A percentile compares a stretch with the other conserved stretches of the same genome.
Conservation (phyloP, 192 early-diverging fungal genomes). For the Geranomyces variabilis region DNA sequence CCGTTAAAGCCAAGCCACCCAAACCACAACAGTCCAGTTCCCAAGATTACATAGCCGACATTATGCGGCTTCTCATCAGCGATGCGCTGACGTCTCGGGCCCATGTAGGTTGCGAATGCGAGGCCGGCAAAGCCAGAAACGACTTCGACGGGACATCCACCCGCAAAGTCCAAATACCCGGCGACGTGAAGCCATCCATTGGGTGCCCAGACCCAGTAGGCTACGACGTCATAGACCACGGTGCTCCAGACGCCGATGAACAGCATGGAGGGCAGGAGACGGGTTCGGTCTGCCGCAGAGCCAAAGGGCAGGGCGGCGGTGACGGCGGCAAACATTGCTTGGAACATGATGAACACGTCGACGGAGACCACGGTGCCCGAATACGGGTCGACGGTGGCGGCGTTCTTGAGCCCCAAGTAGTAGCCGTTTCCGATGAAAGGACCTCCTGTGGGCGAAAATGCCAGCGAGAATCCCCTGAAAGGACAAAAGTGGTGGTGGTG, state of each 20-base stretch:
- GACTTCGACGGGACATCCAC: slow-evolving; percentile 83
- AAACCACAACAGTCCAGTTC: slow-evolving; percentile 83
- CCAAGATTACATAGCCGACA: slow-evolving; percentile 81
- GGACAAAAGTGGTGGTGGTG: too few species aligned
- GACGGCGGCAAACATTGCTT: slow-evolving; percentile 89
- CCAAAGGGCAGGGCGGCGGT: slow-evolving; percentile 88
- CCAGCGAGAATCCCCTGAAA: slow-evolving; percentile 85
- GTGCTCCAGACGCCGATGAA: slow-evolving; percentile 83
- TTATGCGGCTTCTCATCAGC: slow-evolving; percentile 78
- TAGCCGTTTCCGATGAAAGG: slow-evolving; percentile 81
- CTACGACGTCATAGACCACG: slow-evolving; percentile 83
- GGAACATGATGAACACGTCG: slow-evolving; percentile 77
- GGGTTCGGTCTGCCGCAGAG: slow-evolving; percentile 83
- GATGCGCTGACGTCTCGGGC: slow-evolving; percentile 70
- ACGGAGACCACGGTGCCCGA: slow-evolving; percentile 73
- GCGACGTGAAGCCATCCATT: slow-evolving; percentile 71
- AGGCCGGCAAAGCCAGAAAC: slow-evolving; percentile 77
- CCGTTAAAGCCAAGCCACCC: slow-evolving; percentile 92
- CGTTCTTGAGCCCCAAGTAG: slow-evolving; percentile 70
- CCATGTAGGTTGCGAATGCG: slow-evolving; percentile 80
- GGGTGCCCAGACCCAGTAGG: slow-evolving; percentile 86
- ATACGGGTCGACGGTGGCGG: slow-evolving; percentile 7
- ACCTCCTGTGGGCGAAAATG: slow-evolving; percentile 71
- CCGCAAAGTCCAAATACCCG: slow-evolving; percentile 85
- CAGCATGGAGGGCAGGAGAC: slow-evolving; percentile 78